These are phyloP conservation scores for Tanacetum coccineum DNA, from an alignment of 129 eudicot species.

Conservation along the genomic window DNA sequence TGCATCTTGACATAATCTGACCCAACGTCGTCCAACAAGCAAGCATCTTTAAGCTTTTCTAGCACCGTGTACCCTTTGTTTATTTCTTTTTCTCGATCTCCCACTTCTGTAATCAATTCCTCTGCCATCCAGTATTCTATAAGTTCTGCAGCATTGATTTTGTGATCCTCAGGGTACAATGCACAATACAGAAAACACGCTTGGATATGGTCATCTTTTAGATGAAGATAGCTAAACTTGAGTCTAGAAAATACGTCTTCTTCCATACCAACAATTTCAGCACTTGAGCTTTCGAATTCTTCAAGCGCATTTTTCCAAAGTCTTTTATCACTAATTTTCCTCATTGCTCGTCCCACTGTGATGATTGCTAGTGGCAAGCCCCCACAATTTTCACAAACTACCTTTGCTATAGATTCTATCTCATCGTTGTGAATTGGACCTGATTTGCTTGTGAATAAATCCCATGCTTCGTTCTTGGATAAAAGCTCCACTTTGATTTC, in stretches of 20 bases:
- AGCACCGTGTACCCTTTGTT: slow-evolving; percentile 37
- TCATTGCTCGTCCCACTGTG: slow-evolving; percentile 42
- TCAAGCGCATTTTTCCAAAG: slow-evolving; percentile 42
- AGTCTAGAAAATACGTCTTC: slow-evolving; percentile 37
- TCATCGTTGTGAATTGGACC: slow-evolving; percentile 33
- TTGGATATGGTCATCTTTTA: slow-evolving; percentile 27
- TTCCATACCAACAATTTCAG: slow-evolving; percentile 35
- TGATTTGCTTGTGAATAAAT: slow-evolving; percentile 42
- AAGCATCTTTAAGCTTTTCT: slow-evolving; percentile 41
- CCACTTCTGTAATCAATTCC: slow-evolving; percentile 32
- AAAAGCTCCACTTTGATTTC: slow-evolving; percentile 40
- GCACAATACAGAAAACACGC: slow-evolving; percentile 42
- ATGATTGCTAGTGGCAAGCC: slow-evolving; percentile 56
- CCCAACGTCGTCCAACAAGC: slow-evolving; percentile 32
- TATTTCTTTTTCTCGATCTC: slow-evolving; percentile 33
- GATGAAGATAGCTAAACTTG: slow-evolving; percentile 34
- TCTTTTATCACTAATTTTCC: slow-evolving; percentile 25
- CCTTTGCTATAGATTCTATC: slow-evolving; percentile 29
- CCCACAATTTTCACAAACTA: slow-evolving; percentile 33
- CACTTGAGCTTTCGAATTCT: slow-evolving; percentile 33
- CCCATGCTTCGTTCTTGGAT: slow-evolving; percentile 42
- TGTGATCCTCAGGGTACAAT: slow-evolving; percentile 38
- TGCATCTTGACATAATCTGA: slow-evolving; percentile 35
- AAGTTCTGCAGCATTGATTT: slow-evolving; percentile 33
- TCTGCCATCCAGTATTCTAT: slow-evolving; percentile 54